Percentiles rank a stretch among this genome's conserved stretches.
These are phyloP conservation scores for Neocucurbitaria cava DNA, from an alignment of 2,329 filamentous ascomycete genomes.

Conservation along the genomic window DNA sequence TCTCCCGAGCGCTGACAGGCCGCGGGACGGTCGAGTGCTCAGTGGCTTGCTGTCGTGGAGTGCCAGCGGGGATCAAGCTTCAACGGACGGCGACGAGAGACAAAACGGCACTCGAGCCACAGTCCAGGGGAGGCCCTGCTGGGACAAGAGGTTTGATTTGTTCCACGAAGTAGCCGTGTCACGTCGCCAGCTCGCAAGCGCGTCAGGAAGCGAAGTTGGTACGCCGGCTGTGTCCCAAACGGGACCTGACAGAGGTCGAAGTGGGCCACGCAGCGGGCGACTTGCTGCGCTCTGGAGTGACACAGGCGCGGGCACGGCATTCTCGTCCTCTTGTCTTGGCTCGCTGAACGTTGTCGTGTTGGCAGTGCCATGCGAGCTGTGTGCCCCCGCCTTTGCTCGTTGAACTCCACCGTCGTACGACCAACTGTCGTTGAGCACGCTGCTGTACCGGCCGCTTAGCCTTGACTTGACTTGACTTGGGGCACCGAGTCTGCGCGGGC, in stretches of 20 bases:
- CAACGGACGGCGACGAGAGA: constrained; percentile 22
- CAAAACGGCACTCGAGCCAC: constrained; percentile 21
- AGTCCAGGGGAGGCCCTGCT: constrained; percentile 20
- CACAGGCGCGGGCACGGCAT: constrained; percentile 19
- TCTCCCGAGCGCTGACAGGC: background rate
- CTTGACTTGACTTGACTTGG: constrained; percentile 8
- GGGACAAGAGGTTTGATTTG: constrained; percentile 21
- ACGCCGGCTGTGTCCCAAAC: constrained; percentile 22
- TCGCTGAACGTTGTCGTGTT: constrained; percentile 30
- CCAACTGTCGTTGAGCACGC: constrained; percentile 20
- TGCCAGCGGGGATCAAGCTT: constrained; percentile 22
- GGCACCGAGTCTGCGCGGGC: constrained; percentile 8
- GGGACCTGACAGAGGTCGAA: constrained; percentile 22
- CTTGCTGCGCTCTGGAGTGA: constrained; percentile 6
- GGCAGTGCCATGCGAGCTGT: constrained; percentile 32
- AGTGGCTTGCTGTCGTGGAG: constrained; percentile 32
- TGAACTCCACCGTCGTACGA: constrained; percentile 19
- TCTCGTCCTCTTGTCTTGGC: constrained; percentile 20
- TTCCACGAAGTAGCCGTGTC: constrained; percentile 25
- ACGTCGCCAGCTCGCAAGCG: constrained; percentile 20
- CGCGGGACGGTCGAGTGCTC: background rate
- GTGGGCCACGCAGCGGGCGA: constrained; percentile 6
- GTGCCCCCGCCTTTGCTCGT: constrained; percentile 20
- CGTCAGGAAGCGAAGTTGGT: constrained; percentile 23
- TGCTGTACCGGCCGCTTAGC: constrained; percentile 21